Base-by-base conservation (phyloP, 805 yeast species). In the Ogataea philodendri region DNA sequence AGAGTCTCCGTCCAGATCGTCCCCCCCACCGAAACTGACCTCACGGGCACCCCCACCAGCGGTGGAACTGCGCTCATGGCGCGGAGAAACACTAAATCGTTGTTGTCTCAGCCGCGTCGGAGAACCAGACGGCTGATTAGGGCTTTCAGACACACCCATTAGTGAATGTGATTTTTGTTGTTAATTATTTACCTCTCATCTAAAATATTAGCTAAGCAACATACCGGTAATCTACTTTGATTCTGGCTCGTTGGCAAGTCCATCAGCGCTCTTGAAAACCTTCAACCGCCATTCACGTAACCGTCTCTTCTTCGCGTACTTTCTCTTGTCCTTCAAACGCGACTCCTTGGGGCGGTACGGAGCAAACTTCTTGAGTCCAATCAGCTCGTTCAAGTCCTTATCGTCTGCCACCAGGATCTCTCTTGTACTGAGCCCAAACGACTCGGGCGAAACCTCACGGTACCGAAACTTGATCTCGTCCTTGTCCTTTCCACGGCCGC, bases 321-420 rank as follows among this genome's bases (percentile, higher is more conserved):
- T 85, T 56, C 94, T 73, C 62, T 78, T 83, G 59, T 93, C 98
- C 55, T 81, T 86, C 48, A 69, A 62, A 45, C 78, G 70, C 45
- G 72, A 69, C 41, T 84, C 94, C 46, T 74, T 74, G 15, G 86
- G 77, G 58, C 96, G 78, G 59, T 85, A 93, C 18, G 97, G 90
- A 0, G 97, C 97, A 48, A 93, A 78, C 60, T 89, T 89, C 67
- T 90, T 90, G 51, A 93, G 66, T 15, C 96, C 93, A 39, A 88
- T 81, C 52, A 71, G 88, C 38, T 80, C 82, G 61, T 93, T 93
- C 60, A 93, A 69, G 31, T 82, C 84, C 42, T 73, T 70, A 58
- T 93, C 98, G 54, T 85, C 90, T 9, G 98, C 98, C 40, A 86
- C 65, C 35, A 93, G 67, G 30, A 93, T 93, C 51, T 93, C 98